Conservation (phyloP, 345 rosid genomes). For the Acer yangbiense region DNA sequence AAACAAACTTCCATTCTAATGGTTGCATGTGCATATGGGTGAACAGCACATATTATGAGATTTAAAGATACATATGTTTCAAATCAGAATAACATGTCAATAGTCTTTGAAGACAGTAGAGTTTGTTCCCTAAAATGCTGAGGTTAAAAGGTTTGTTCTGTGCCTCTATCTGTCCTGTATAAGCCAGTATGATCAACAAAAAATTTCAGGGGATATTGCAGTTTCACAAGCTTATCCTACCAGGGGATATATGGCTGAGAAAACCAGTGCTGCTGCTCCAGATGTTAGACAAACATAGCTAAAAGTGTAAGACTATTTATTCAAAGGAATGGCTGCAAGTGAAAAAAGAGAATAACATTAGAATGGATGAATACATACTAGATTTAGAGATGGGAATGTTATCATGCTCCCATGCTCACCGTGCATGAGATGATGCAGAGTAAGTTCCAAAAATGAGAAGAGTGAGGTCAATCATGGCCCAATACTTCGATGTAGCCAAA, state of each 20-base stretch:
- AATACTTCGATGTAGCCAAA: conserved; percentile 69
- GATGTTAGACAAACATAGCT: conserved; percentile 87
- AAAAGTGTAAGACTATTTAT: conserved; percentile 16
- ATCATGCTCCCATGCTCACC: conserved; percentile 41
- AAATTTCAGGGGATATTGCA: too few relatives aligned
- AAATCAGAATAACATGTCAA: not conserved
- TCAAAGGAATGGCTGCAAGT: too few relatives aligned
- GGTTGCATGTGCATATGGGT: not conserved
- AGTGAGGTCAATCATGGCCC: conserved; percentile 57
- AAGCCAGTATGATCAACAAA: not conserved
- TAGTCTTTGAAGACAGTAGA: not conserved
- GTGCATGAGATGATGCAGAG: conserved; percentile 60
- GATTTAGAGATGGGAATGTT: too few relatives aligned
- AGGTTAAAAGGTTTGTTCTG: not conserved
- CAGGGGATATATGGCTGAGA: conserved; percentile 66
- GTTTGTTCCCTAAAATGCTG: not conserved
- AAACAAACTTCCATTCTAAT: not conserved
- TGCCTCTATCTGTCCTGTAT: not conserved
- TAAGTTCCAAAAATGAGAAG: conserved; percentile 60
- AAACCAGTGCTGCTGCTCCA: conserved; percentile 76
- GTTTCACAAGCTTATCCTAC: conserved; percentile 33
- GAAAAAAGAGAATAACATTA: too few relatives aligned
- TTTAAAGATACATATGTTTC: not conserved
- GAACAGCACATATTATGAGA: not conserved
- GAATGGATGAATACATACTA: too few relatives aligned